phyloP scores from a whole-genome alignment of 139 green algal species.

The Chlorella sp. region DNA sequence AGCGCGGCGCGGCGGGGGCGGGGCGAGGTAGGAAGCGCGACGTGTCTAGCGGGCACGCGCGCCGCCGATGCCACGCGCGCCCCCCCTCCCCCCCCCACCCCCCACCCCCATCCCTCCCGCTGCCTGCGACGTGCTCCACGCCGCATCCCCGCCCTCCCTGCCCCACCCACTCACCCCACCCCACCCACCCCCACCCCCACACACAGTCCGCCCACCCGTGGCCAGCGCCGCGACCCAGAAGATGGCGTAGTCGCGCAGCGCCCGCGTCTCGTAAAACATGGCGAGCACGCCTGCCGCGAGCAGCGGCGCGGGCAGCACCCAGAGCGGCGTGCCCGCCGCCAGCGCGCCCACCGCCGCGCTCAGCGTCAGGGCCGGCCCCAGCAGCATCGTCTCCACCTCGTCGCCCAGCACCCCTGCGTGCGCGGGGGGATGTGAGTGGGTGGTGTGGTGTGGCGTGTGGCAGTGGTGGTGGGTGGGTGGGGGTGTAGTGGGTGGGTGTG shows the following conservation, averaged over 20 bases:
- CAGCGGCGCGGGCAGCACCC: constrained; percentile 82
- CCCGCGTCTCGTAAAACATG: constrained; percentile 78
- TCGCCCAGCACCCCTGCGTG: constrained; percentile 35
- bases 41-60: too few relatives aligned
- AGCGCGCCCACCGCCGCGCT: constrained; percentile 54
- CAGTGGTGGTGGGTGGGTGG: too few relatives aligned
- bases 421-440: too few relatives aligned
- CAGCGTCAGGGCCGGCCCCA: constrained; percentile 49
- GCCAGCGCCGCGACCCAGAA: constrained; percentile 68
- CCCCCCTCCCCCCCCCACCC: background rate
- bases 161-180: background rate
- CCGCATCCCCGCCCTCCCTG: too few relatives aligned
- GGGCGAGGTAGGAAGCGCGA: too few relatives aligned
- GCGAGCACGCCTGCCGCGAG: constrained; percentile 79
- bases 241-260: constrained; percentile 77
- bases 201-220: constrained; percentile 7
- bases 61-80: too few relatives aligned
- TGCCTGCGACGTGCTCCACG: background rate
- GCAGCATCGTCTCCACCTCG: constrained; percentile 22
- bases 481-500: too few relatives aligned
- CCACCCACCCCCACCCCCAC: background rate
- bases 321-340: constrained; percentile 73
- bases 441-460: too few relatives aligned
- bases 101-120: background rate
- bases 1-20: too few relatives aligned